Base-by-base conservation (phyloP, 306 rosid species). In the Prunus kanzakura region DNA sequence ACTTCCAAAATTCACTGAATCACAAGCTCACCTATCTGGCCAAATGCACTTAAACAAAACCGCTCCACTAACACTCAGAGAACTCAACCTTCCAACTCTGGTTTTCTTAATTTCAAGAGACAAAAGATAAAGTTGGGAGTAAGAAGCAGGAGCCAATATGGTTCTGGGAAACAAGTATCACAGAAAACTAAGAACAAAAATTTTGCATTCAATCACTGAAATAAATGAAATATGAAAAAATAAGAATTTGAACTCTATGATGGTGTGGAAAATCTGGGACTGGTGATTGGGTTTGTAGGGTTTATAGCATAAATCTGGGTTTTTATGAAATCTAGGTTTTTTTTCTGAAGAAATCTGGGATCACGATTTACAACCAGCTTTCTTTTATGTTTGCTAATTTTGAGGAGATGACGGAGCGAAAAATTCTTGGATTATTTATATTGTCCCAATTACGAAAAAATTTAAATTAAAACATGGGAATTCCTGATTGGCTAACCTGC, bases 331-430 rank as follows among this genome's bases (percentile, higher is more conserved):
- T 29, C 81, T 50, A 55, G 73, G 76, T 50, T 69, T 58, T 20
- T 29, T 51, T 35, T n/a, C 6, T 54, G 83, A 78, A 77, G 73
- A 84, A 83, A 87, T 84, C 89, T 62, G 89, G 78, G 92, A 89
- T 86, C 90, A 79, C 58, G 75, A 69, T 69, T 47, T 43, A 45
- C 65, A 64, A 55, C 23, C 55, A 69, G 12, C 19, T n/a, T 56
- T 67, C 50, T 47, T 46, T 23, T 75, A 30, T 64, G 11, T 58
- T 50, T 50, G 62, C 75, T 86, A 82, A 84, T 80, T 81, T 80
- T 75, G 70, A 83, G 74, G 78, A 49, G 86, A 82, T 74, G 81
- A 71, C 16, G 14, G 58, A 47, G 45, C 38, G 74, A 81, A 82
- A 45, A 67, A 58, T 71, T 64, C 61, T 60, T 65, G 43, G 76